Base-by-base conservation (phyloP, 495 filamentous ascomycete species). In the Talaromyces wortmannii region DNA sequence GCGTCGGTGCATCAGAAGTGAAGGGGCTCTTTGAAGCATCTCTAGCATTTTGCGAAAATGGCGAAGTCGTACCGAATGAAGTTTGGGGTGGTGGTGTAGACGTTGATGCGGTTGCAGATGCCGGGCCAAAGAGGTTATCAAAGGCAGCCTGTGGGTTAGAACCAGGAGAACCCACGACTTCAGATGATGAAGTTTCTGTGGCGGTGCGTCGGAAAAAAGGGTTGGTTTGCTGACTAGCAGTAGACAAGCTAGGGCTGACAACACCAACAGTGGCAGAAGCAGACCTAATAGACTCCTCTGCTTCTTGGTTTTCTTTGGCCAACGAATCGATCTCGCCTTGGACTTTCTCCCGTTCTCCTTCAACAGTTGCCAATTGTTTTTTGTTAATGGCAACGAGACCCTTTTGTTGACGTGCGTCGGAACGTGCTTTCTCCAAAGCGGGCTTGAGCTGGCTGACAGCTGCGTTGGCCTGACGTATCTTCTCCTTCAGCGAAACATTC, bases 321-420 rank as follows among this genome's bases (percentile, higher is more conserved):
- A 90, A 67, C 30, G 83, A 82, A 31, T 87, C 84, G 42, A 88
- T 86, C 60, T 96, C 91, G 7, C 69, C 70, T 70, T 91, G 90
- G 42, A 94, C 66, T 69, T 88, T 92, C 44, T 96, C 92, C 13
- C 86, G 79, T 62, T 97, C 94, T 31, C 77, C 81, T 68, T 98
- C 95, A 57, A 85, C 86, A 1, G 92, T 96, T 36, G 87, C 79
- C 48, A 97, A 77, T 72, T 98, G 94, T 73, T 98, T 97, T 74
- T 95, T 97, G 73, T 95, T 95, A 70, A 98, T 97, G 5, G 95
- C 90, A 45, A 95, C 94, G 45, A 96, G 71, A 8, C 94, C 94
- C 69, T 95, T 96, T 71, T 97, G 91, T 65, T 96, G 94, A 17
- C 94, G 83, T 42, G 91, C 89, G 59, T 94, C 89, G 10, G 84